Evolutionary conservation across 495 filamentous ascomycete species (phyloP), one percentile per base, ranked within the genome.

Genomic region (Penicillium maclennaniae): DNA sequence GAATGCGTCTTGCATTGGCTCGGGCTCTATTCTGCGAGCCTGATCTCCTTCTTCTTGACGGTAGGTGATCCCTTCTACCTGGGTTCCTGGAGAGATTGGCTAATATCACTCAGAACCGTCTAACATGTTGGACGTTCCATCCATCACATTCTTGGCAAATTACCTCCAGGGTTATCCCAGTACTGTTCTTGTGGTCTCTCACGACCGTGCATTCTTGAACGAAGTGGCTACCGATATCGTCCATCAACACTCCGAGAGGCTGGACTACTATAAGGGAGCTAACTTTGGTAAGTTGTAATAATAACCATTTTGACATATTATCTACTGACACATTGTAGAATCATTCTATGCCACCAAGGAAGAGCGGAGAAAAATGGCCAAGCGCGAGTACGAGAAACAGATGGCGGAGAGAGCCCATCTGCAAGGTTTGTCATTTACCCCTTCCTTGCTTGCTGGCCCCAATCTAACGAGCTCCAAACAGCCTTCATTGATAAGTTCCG

Each of bases 111-210:
- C 42, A 82, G 92, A 98, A 83, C 93, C 93, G 66, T 97, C 95
- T 45, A 99, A 99, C 85, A 99, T 99, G 93, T 92, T 99, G 90
- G 93, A 99, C 71, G 93, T 97, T 55, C 95, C 93, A 7, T 97
- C 95, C n/a, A 97, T 97, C 60, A 96, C 93, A 46, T 99, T 97
- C 84, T 80, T 99, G 64, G 88, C 93, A 14, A 96, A 89, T 63
- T 99, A 99, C 61, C 87, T 99, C 6, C 90, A 96, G 65, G 76
- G 78, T 42, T 99, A 99, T 66, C 91, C 92, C 4, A 95, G 90
- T 66, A 97, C 93, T 7, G 82, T 99, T 19, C 81, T 99, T 8
- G 95, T 99, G 47, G 93, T 99, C 53, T 95, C 90, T 72, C 93
- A 99, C 85, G 93, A 99, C 82, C 83, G 93, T 79, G 91, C 95